phyloP scores from a whole-genome alignment of 2,329 filamentous ascomycete genomes.

The Monosporascus sp. region DNA sequence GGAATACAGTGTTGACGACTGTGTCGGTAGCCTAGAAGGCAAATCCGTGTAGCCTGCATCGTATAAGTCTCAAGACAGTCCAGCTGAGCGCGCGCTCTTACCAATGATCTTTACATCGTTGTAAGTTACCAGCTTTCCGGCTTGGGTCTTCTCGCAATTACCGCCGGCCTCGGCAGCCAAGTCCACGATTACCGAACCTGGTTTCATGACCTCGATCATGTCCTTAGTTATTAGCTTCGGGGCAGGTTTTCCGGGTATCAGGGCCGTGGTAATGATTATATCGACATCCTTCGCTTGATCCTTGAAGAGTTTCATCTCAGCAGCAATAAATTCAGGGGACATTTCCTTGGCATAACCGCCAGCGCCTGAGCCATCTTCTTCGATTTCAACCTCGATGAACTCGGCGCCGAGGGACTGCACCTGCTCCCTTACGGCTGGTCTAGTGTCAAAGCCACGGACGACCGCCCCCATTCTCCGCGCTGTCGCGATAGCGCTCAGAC shows the following conservation, averaged over 20 bases:
- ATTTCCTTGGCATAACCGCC: slow-evolving; percentile 91
- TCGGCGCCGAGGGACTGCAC: slow-evolving; percentile 87
- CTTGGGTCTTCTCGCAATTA: slow-evolving; percentile 77
- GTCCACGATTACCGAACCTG: slow-evolving; percentile 83
- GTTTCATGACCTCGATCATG: slow-evolving; percentile 82
- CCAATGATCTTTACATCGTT: slow-evolving; percentile 82
- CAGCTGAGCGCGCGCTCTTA: slow-evolving; percentile 29
- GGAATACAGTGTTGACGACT: slow-evolving; percentile 85
- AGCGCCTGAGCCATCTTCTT: slow-evolving; percentile 79
- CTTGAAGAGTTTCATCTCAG: slow-evolving; percentile 88
- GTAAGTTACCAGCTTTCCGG: slow-evolving; percentile 65
- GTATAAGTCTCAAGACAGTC: slow-evolving; percentile 17
- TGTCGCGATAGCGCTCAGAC: slow-evolving; percentile 81
- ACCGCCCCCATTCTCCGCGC: slow-evolving; percentile 83
- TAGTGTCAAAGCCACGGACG: slow-evolving; percentile 86
- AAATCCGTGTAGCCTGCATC: slow-evolving; percentile 72
- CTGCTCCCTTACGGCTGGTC: slow-evolving; percentile 80
- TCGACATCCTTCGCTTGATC: slow-evolving; percentile 85
- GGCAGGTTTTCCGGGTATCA: slow-evolving; percentile 79
- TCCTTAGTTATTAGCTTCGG: slow-evolving; percentile 78
- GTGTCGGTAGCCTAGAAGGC: slow-evolving; percentile 79
- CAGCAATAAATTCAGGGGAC: slow-evolving; percentile 89
- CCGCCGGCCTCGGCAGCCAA: slow-evolving; percentile 83
- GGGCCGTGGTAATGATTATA: slow-evolving; percentile 87
- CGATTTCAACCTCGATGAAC: slow-evolving; percentile 79